These are phyloP conservation scores for Cytospora piceicola DNA, from an alignment of 2,329 filamentous ascomycete species.

Conservation along the genomic window DNA sequence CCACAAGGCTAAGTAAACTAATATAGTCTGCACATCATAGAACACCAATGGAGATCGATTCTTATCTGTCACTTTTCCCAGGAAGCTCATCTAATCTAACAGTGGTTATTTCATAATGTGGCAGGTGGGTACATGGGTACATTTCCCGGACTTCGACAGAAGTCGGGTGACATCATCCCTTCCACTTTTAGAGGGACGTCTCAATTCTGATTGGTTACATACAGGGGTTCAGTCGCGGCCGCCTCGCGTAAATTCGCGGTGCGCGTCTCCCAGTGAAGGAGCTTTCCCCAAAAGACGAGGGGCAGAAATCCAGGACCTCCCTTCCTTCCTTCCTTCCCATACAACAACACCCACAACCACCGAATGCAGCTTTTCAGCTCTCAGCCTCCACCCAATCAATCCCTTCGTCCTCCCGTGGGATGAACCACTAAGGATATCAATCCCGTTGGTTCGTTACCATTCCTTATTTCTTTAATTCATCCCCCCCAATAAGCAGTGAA, in stretches of 20 bases:
- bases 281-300: conserved; percentile 22
- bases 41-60: too few relatives aligned
- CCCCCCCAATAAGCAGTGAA: conserved; percentile 9
- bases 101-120: conserved; percentile 19
- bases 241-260: conserved; percentile 28
- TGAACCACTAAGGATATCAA: background rate
- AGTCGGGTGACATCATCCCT: conserved; percentile 22
- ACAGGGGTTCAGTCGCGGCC: conserved; percentile 13
- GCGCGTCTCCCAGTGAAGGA: conserved; percentile 23
- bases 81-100: conserved; percentile 19
- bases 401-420: background rate
- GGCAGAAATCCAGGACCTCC: conserved; percentile 15
- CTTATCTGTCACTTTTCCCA: too few relatives aligned
- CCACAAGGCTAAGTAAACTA: too few relatives aligned
- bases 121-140: conserved; percentile 22
- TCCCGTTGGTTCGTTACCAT: background rate
- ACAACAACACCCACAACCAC: background rate
- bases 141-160: background rate
- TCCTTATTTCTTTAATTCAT: conserved; percentile 1
- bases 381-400: background rate
- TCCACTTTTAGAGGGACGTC: conserved; percentile 6
- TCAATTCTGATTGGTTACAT: conserved; percentile 18
- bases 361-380: conserved; percentile 8
- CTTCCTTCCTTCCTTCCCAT: background rate
- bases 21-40: too few relatives aligned